These are phyloP conservation scores for Pseudohalonectria lignicola DNA, from an alignment of 2,329 filamentous ascomycete species.

Conservation along the genomic window DNA sequence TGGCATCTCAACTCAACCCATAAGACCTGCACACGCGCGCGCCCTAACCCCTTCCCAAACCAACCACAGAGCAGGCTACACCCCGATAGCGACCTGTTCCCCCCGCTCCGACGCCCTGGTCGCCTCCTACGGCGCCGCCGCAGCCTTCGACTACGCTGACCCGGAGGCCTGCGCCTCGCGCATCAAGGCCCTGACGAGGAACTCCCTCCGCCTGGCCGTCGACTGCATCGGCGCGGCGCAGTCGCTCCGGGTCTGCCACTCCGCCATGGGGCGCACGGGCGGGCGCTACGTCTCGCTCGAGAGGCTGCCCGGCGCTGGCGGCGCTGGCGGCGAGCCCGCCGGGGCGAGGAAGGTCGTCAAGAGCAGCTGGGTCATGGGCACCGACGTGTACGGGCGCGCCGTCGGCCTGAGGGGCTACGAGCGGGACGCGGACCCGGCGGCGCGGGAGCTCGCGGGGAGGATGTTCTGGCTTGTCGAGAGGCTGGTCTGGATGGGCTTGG, in stretches of 20 bases:
- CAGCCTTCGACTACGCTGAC: constrained; percentile 35
- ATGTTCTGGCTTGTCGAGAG: too few relatives aligned
- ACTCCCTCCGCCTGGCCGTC: constrained; percentile 29
- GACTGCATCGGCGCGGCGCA: constrained; percentile 34
- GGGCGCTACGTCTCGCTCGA: constrained; percentile 11
- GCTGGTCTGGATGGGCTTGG: too few relatives aligned
- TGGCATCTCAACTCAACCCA: too few relatives aligned
- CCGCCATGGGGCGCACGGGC: constrained; percentile 18
- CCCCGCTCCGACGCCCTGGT: constrained; percentile 35
- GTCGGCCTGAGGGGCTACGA: too few relatives aligned
- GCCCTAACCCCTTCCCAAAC: too few relatives aligned
- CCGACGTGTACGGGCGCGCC: background rate
- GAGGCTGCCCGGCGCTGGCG: background rate
- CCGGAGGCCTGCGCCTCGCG: constrained; percentile 28
- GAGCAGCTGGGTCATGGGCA: constrained; percentile 1
- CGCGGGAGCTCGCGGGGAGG: too few relatives aligned
- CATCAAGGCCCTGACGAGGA: constrained; percentile 31
- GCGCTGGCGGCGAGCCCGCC: too few relatives aligned
- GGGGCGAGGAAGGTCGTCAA: constrained; percentile 5
- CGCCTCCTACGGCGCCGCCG: constrained; percentile 31
- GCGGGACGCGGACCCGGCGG: too few relatives aligned
- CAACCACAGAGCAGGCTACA: constrained; percentile 1
- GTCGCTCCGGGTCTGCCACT: constrained; percentile 24
- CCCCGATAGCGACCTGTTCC: constrained; percentile 14
- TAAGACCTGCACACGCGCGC: too few relatives aligned